phyloP scores from a whole-genome alignment of 2,329 filamentous ascomycete species.

The Penicillium sp. region DNA sequence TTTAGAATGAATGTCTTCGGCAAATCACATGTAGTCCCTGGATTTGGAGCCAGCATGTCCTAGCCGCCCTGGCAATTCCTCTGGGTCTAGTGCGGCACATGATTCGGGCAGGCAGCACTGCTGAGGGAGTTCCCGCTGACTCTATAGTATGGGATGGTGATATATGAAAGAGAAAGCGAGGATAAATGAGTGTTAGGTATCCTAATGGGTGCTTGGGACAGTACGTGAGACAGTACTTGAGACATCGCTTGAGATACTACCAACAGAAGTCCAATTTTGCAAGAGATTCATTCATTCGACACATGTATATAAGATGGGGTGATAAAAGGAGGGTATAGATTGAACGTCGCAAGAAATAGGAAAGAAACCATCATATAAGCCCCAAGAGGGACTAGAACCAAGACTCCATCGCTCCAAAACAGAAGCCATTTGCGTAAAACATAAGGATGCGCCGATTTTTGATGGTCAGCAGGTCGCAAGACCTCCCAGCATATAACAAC shows the following conservation, averaged over 20 bases:
- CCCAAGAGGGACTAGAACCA: not conserved
- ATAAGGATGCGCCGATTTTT: conserved; percentile 14
- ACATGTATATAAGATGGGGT: not conserved
- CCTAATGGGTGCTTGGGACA: not conserved
- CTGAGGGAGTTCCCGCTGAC: not conserved
- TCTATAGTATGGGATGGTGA: not conserved
- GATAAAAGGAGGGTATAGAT: conserved; percentile 15
- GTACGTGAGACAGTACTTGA: not conserved
- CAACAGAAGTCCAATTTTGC: not conserved
- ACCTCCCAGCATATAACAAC: not conserved
- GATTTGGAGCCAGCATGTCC: too few relatives aligned
- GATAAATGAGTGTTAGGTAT: not conserved
- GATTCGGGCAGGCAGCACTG: not conserved
- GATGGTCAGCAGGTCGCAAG: not conserved
- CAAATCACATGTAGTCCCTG: too few relatives aligned
- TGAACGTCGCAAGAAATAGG: not conserved
- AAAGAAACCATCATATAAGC: not conserved
- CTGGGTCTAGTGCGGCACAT: too few relatives aligned
- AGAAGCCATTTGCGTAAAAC: not conserved
- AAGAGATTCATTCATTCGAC: not conserved
- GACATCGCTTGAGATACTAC: not conserved
- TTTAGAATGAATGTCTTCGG: too few relatives aligned
- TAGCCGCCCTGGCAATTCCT: too few relatives aligned
- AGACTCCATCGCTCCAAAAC: conserved; percentile 10
- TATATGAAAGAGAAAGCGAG: not conserved